phyloP scores from a whole-genome alignment of 306 rosid species.

The Castanospermum australe region DNA sequence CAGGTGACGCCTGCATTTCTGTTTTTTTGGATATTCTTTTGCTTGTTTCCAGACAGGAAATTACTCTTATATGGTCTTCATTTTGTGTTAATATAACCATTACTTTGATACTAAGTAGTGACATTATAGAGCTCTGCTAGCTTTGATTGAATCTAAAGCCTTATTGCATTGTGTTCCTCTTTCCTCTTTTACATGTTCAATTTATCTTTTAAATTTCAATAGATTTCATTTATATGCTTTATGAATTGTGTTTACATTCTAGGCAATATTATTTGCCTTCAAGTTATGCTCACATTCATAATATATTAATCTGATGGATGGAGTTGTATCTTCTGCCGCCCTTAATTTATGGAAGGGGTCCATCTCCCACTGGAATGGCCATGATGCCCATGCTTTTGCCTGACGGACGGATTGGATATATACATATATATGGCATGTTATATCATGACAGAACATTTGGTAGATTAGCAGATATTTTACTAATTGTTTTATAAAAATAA shows the following conservation, averaged over 20 bases:
- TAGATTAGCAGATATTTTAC: neutral
- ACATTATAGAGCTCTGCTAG: neutral
- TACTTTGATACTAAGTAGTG: neutral
- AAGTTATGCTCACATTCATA: neutral
- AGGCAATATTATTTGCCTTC: neutral
- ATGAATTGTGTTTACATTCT: constrained; percentile 7
- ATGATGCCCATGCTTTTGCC: constrained; percentile 99
- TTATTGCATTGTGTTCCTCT: neutral
- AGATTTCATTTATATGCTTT: neutral
- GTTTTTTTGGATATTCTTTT: neutral
- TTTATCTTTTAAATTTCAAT: constrained; percentile 2
- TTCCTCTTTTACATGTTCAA: neutral
- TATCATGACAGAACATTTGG: neutral
- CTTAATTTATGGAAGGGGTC: constrained; percentile 81
- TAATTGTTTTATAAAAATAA: neutral
- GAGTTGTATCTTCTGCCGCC: constrained; percentile 58
- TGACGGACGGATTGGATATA: constrained; percentile 88
- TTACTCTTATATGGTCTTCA: neutral
- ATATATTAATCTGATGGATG: constrained; percentile 23
- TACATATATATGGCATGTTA: neutral
- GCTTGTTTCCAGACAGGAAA: constrained; percentile 8
- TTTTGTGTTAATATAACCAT: no score
- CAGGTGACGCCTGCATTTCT: constrained; percentile 51
- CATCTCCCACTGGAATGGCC: constrained; percentile 78
- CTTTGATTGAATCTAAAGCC: neutral